Conservation (phyloP, 495 filamentous ascomycete species). For the Umbilicaria muhlenbergii region DNA sequence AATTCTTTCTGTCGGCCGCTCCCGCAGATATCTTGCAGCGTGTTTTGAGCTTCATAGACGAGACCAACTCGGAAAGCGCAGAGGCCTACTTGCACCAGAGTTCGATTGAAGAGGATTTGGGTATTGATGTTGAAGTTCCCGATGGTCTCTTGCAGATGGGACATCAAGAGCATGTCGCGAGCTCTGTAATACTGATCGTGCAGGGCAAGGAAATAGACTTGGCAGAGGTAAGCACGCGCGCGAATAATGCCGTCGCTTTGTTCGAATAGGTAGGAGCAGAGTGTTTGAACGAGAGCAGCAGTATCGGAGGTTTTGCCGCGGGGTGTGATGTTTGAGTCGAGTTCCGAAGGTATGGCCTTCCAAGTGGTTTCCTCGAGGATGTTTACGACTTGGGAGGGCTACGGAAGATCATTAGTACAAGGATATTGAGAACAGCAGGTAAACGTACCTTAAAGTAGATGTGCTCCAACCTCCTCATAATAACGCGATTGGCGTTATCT, state of each 20-base stretch:
- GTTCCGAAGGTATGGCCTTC: conserved; percentile 56
- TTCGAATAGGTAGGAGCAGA: conserved; percentile 88
- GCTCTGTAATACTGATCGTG: conserved; percentile 96
- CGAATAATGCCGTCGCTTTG: conserved; percentile 91
- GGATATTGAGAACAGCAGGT: neutral
- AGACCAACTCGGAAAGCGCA: conserved; percentile 95
- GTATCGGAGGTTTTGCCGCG: conserved; percentile 47
- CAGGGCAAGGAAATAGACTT: conserved; percentile 94
- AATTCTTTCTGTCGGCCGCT: conserved; percentile 95
- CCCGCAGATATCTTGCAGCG: conserved; percentile 93
- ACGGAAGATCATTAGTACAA: conserved; percentile 14
- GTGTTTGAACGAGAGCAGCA: conserved; percentile 59
- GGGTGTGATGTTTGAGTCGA: conserved; percentile 71
- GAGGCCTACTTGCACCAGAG: conserved; percentile 91
- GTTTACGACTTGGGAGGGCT: conserved; percentile 80
- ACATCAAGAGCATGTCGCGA: conserved; percentile 98
- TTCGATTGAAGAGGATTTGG: conserved; percentile 98
- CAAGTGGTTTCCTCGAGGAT: conserved; percentile 86
- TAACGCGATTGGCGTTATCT: conserved; percentile 74
- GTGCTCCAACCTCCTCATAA: conserved; percentile 90
- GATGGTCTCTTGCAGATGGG: conserved; percentile 95
- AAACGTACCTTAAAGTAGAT: conserved; percentile 84
- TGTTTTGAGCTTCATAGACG: conserved; percentile 92
- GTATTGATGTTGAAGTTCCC: conserved; percentile 86
- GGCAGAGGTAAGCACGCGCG: conserved; percentile 92